Base-by-base conservation (phyloP, 2,329 filamentous ascomycete species). In the Epichloe hybrida region DNA sequence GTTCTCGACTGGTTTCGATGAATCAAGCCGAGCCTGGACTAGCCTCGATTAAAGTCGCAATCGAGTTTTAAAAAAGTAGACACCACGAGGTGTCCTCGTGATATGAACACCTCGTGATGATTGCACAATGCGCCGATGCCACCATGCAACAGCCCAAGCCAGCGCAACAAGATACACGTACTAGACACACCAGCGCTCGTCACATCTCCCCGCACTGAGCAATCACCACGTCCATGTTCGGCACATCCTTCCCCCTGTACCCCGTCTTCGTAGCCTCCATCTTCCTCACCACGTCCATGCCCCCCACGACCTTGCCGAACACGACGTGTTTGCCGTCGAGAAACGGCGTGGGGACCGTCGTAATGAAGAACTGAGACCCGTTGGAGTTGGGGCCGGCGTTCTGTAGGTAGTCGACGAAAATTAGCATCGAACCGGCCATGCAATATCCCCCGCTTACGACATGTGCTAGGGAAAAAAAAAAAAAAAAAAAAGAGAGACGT, bases 281-380 rank as follows among this genome's bases (percentile, higher is more conserved):
- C 80, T 95, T 97, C 58, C 75, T 78, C 42, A 97, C 86, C 5
- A 96, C 81, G 53, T 96, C 88, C 79, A 96, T 84, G 38, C 91
- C 86, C 43, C 91, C 86, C 43, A 88, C 74, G 2, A 97, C 91
- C 65, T 86, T 84, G 48, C 93, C 93, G 61, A 97, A 97, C 17
- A 97, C 90, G 51, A 95, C 89, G 66, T 98, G 93, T 70, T 97
- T 97, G 62, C 79, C 80, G 68, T 97, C 86, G 27, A 98, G 72
- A 64, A 94, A 94, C 2, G 88, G 88, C 0, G 91, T 93, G 5
- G 86, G 76, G 2, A 85, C 85, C 0, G 87, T 93, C 2, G 90
- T 96, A 71, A 97, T 91, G 75, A 98, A 98, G 75, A 98, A 98
- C 64, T 97, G 93, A 53, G 82, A 89, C 38, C 93, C 93, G 67